Evolutionary conservation across 2,329 filamentous ascomycete genomes (phyloP).

Genomic region (Blastomyces percursus): DNA sequence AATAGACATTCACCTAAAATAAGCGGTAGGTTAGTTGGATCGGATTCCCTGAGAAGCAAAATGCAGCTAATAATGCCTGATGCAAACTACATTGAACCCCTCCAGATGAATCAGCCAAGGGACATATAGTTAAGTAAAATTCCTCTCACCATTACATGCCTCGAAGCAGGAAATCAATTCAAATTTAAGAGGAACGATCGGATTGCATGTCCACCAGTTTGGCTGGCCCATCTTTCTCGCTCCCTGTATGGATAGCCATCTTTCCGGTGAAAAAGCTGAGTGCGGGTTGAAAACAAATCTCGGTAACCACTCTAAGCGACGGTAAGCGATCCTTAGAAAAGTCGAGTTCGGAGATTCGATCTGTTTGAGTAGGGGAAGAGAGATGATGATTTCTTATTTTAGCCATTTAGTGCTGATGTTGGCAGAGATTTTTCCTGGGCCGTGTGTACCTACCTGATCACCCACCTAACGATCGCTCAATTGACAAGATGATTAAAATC

Average conservation of each 20-base stretch:
- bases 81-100: too few species aligned
- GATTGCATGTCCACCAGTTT: neutral
- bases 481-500: neutral
- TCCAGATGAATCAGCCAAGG: too few species aligned
- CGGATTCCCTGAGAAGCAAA: neutral
- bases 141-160: too few species aligned
- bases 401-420: neutral
- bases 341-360: neutral
- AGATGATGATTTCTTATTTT: neutral
- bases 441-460: neutral
- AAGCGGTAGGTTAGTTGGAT: neutral
- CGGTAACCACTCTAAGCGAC: neutral
- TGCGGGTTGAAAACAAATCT: neutral
- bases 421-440: neutral
- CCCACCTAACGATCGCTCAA: too few species aligned
- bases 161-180: neutral
- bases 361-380: neutral
- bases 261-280: neutral
- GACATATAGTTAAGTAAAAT: too few species aligned
- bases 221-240: neutral
- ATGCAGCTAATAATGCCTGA: too few species aligned
- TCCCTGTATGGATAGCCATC: neutral
- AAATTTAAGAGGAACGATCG: neutral
- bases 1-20: neutral
- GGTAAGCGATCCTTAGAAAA: neutral